Evolutionary conservation across 2,329 filamentous ascomycete genomes (phyloP), one percentile per base, ranked within the genome.

Genomic region (Epichloe aotearoae): DNA sequence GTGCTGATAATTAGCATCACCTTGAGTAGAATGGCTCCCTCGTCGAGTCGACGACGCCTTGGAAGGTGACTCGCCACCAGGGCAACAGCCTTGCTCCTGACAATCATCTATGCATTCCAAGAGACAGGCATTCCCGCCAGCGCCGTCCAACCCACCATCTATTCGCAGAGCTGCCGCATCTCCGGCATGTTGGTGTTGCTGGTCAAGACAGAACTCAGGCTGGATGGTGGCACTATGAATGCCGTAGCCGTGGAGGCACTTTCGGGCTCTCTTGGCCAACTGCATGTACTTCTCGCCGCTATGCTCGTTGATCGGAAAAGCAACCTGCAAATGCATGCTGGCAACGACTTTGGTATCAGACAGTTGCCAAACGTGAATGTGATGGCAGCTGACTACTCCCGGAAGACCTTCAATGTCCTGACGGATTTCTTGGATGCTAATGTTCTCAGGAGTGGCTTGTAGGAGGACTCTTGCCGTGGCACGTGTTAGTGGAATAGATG

Each of bases 151-250:
- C 1, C 53, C 53, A 10, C 69, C 70, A 51, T 73, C 67, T 34
- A 69, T 56, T 5, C 62, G 53, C 36, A 68, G 58, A 20, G 61
- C 62, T 6, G 64, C 61, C 33, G 63, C 62, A 48, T 69, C 66
- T 3, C 67, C 64, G 14, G 63, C 58, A 39, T 70, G 68, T 50
- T 61, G 63, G 55, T 73, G 74, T 48, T 67, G 64, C 40, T 69
- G 61, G 56, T 79, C 78, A 26, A 79, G 65, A 55, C 79, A 82
- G 58, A 83, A 98, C 66, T 98, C 93, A 5, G 93, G 93, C 68
- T 98, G 93, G 59, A 98, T 97, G 12, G 93, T 98, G 37, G 89
- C 91, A 38, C 87, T 94, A 71, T 98, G 93, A 57, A 98, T 97
- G 51, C 93, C 91, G 60, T 95, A 96, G 37, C 82, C 90, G 66